phyloP scores from a whole-genome alignment of 2,329 filamentous ascomycete species.

The Penicillium sp. region DNA sequence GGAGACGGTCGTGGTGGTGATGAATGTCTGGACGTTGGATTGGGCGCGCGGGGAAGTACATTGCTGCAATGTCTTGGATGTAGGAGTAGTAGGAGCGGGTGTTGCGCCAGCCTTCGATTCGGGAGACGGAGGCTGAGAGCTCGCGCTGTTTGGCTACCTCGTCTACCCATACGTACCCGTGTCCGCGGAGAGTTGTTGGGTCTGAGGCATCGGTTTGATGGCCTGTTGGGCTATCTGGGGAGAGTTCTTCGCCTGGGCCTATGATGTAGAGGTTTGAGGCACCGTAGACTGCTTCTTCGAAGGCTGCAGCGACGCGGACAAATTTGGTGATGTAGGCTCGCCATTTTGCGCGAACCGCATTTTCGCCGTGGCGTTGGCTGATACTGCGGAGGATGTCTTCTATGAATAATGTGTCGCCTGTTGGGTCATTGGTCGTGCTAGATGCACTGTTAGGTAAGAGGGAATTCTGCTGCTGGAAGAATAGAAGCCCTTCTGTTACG shows the following conservation, averaged over 20 bases:
- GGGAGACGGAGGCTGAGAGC: constrained; percentile 82
- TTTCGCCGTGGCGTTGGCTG: constrained; percentile 79
- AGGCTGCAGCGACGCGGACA: constrained; percentile 84
- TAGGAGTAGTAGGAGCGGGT: constrained; percentile 95
- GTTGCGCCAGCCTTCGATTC: constrained; percentile 95
- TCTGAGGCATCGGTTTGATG: constrained; percentile 33
- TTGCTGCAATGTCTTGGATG: constrained; percentile 64
- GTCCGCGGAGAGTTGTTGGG: constrained; percentile 64
- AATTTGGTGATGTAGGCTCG: constrained; percentile 93
- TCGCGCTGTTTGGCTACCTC: constrained; percentile 77
- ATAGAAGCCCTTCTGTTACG: constrained; percentile 77
- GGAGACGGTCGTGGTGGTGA: constrained; percentile 87
- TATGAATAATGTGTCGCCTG: constrained; percentile 88
- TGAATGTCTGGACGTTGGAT: constrained; percentile 64
- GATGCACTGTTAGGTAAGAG: constrained; percentile 25
- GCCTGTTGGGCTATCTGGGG: constrained; percentile 51
- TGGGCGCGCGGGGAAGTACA: constrained; percentile 37
- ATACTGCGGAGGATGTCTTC: constrained; percentile 80
- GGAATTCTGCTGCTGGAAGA: constrained; percentile 72
- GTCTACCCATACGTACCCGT: constrained; percentile 94
- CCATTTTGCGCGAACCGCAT: constrained; percentile 88
- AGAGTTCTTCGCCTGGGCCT: constrained; percentile 64
- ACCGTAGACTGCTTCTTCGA: constrained; percentile 94
- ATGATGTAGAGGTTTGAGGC: constrained; percentile 80
- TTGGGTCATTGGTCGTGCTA: constrained; percentile 58